These are phyloP conservation scores for Penicillium sp. DNA, from an alignment of 2,329 filamentous ascomycete genomes.

Conservation along the genomic window DNA sequence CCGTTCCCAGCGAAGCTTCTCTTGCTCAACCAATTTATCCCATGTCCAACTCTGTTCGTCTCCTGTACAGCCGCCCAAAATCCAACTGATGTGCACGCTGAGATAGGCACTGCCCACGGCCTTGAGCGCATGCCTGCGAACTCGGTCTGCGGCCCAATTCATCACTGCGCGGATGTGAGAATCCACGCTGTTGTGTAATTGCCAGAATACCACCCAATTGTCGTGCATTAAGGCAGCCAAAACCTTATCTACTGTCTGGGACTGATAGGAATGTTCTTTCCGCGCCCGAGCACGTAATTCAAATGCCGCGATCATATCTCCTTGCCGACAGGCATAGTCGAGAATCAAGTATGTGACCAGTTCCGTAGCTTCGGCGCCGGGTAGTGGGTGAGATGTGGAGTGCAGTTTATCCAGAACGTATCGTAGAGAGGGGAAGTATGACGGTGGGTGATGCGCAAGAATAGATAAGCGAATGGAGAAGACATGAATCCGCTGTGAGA, in stretches of 20 bases:
- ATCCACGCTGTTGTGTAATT: slow-evolving; percentile 69
- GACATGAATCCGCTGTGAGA: slow-evolving; percentile 84
- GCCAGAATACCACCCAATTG: slow-evolving; percentile 78
- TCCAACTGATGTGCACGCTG: slow-evolving; percentile 68
- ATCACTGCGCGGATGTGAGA: slow-evolving; percentile 76
- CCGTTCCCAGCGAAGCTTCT: slow-evolving; percentile 82
- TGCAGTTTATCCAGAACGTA: slow-evolving; percentile 75
- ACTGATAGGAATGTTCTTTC: slow-evolving; percentile 57
- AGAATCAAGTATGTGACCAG: slow-evolving; percentile 78
- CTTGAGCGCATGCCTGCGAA: slow-evolving; percentile 76
- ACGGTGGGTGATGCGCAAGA: slow-evolving; percentile 76
- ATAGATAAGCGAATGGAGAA: slow-evolving; percentile 86
- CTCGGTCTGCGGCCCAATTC: slow-evolving; percentile 73
- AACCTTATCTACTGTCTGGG: slow-evolving; percentile 66
- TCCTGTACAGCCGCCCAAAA: slow-evolving; percentile 54
- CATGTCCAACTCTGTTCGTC: slow-evolving; percentile 55
- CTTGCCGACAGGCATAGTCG: slow-evolving; percentile 81
- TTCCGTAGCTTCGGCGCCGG: slow-evolving; percentile 71
- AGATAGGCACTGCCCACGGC: slow-evolving; percentile 83
- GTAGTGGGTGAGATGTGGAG: slow-evolving; percentile 60
- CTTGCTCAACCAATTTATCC: slow-evolving; percentile 64
- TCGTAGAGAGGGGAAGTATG: slow-evolving; percentile 83
- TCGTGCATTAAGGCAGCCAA: slow-evolving; percentile 72
- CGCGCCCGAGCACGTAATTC: slow-evolving; percentile 55
- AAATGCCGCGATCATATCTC: slow-evolving; percentile 71